Conservation (phyloP, 2,329 filamentous ascomycete species). For the Lachnellula occidentalis region DNA sequence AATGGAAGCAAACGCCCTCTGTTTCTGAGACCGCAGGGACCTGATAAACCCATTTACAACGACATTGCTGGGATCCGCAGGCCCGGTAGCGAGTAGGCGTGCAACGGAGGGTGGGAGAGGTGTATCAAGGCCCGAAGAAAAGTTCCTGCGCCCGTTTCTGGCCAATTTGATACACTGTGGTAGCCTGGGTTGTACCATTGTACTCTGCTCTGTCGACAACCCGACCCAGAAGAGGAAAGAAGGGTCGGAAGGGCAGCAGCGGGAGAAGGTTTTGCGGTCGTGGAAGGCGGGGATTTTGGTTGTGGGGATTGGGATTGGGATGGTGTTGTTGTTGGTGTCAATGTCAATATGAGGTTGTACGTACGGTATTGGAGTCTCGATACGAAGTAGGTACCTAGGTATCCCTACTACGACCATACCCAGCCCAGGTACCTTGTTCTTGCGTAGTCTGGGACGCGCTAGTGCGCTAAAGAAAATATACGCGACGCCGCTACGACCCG, state of each 20-base stretch:
- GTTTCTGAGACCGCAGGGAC: slow-evolving; percentile 82
- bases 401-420: too few species aligned
- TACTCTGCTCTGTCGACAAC: background rate
- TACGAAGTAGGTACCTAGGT: too few species aligned
- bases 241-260: background rate
- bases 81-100: slow-evolving; percentile 50
- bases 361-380: too few species aligned
- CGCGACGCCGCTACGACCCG: background rate
- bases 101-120: slow-evolving; percentile 40
- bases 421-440: too few species aligned
- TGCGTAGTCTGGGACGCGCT: too few species aligned
- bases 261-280: background rate
- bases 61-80: slow-evolving; percentile 42
- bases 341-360: too few species aligned
- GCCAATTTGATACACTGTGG: slow-evolving; percentile 1
- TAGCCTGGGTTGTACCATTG: slow-evolving; percentile 9
- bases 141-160: background rate
- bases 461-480: background rate
- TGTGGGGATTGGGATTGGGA: background rate
- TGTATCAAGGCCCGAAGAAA: background rate
- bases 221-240: background rate
- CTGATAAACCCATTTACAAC: slow-evolving; percentile 74
- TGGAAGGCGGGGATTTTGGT: background rate
- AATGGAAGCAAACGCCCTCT: slow-evolving; percentile 74
- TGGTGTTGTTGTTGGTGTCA: background rate